Conservation (phyloP, 371 early-diverging fungal genomes). For the Globomyces sp. region DNA sequence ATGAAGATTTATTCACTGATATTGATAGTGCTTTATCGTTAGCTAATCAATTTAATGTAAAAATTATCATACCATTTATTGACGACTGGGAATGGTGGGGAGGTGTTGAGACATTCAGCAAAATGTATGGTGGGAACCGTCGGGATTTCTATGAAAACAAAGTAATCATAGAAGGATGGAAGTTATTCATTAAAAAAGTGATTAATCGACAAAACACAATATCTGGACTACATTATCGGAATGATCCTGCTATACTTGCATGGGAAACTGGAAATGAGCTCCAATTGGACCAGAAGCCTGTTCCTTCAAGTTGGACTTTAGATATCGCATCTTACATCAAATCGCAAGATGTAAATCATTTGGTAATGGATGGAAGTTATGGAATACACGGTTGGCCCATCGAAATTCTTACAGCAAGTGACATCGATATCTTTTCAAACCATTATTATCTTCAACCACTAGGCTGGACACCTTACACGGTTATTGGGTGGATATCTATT, state of each 20-base stretch:
- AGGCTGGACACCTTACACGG: background rate
- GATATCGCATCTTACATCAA: slow-evolving; percentile 37
- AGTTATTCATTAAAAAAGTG: slow-evolving; percentile 21
- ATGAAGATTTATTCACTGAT: slow-evolving; percentile 1
- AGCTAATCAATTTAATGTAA: background rate
- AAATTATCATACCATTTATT: slow-evolving; percentile 23
- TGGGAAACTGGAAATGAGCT: slow-evolving; percentile 17
- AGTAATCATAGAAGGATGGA: slow-evolving; percentile 16
- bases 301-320: slow-evolving; percentile 39
- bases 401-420: slow-evolving; percentile 23
- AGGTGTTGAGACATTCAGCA: slow-evolving; percentile 15
- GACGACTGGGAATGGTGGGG: slow-evolving; percentile 24
- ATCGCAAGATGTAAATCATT: slow-evolving; percentile 28
- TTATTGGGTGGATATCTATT: no score
- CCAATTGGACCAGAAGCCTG: background rate
- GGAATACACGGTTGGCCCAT: slow-evolving; percentile 33
- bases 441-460: slow-evolving; percentile 35
- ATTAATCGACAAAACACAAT: slow-evolving; percentile 32
- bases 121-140: slow-evolving; percentile 4
- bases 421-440: slow-evolving; percentile 38
- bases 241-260: slow-evolving; percentile 19
- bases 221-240: slow-evolving; percentile 24
- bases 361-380: slow-evolving; percentile 42
- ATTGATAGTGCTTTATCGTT: background rate
- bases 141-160: slow-evolving; percentile 9